Evolutionary conservation across 306 rosid species (phyloP), one percentile per base, ranked within the genome.

Genomic region (Abrus pulchellus): DNA sequence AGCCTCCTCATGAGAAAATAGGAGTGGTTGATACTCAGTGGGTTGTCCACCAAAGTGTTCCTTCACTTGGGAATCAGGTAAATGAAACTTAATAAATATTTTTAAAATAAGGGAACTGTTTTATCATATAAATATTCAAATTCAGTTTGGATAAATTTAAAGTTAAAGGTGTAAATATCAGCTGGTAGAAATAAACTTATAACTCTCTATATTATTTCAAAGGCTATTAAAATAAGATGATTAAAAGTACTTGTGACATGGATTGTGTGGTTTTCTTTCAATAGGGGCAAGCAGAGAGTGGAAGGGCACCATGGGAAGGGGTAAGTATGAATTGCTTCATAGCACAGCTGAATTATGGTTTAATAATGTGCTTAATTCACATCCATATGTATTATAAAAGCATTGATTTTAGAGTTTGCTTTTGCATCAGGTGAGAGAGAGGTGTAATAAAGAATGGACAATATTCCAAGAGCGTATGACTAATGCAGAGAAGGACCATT

Each of bases 1-100:
- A 94, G 97, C 89, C 90, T 54, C 86, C 97, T 6, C 92, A 90
- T 84, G 83, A 91, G 87, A 91, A 89, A 84, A 92, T 94, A 81
- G 99, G 99, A 75, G 97, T 94, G 20, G 97, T 94, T 28, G 99
- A 92, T 78, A 50, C 89, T 66, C 97, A 94, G 27, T 94, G 99
- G 99, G 66, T 94, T 80, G 80, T 92, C 66, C 99, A 94, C 80
- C 91, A 92, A 86, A 72, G 91, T 33, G 87, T 93, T 79, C 97
- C 97, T 53, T 90, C 97, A 66, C 97, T 94, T 12, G 97, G 95
- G 68, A 88, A 83, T 80, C 97, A 94, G 87, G 97, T 92, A 88
- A 82, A 12, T 49, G 12, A 47, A 70, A 13, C 62, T 68, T 79
- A 27, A 9, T 52, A 45, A 4, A 14, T 34, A 20, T 20, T 20